Conservation (phyloP, 2,329 filamentous ascomycete species). For the Epicoccum sorghinum region DNA sequence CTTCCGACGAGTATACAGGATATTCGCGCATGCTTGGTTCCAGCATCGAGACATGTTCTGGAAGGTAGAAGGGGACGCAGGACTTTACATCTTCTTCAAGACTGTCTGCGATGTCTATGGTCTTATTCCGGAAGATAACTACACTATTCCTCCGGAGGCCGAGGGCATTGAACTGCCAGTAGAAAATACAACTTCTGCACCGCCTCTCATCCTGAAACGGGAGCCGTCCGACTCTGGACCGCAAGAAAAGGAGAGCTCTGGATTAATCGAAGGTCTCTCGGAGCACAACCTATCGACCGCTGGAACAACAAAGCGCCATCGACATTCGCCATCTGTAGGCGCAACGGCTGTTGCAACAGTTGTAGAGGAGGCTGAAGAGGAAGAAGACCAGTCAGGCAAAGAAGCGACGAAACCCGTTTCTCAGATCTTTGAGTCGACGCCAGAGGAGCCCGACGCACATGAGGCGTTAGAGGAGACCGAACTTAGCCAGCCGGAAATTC, state of each 20-base stretch:
- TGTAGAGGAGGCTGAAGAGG: constrained; percentile 81
- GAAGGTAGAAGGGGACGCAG: constrained; percentile 88
- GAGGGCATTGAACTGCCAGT: constrained; percentile 67
- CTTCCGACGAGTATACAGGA: constrained; percentile 90
- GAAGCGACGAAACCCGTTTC: constrained; percentile 21
- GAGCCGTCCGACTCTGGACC: constrained; percentile 36
- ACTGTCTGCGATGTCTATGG: constrained; percentile 92
- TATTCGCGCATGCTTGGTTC: constrained; percentile 99
- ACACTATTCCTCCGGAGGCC: constrained; percentile 91
- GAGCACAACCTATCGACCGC: constrained; percentile 58
- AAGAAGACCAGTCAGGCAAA: constrained; percentile 45
- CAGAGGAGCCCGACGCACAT: constrained; percentile 14
- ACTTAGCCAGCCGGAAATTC: neutral
- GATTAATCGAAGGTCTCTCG: constrained; percentile 36
- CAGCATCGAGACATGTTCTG: constrained; percentile 95
- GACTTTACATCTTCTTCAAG: constrained; percentile 95
- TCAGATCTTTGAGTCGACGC: constrained; percentile 24
- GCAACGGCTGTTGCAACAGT: constrained; percentile 78
- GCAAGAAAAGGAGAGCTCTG: constrained; percentile 26
- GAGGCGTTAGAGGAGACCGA: constrained; percentile 1
- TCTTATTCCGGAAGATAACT: constrained; percentile 89
- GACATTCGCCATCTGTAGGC: constrained; percentile 79
- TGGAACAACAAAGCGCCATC: constrained; percentile 81
- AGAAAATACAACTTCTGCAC: constrained; percentile 53
- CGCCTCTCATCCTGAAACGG: constrained; percentile 46